Evolutionary conservation across 768 basidiomycete genomes (phyloP).

Genomic region (Gloeostereum incarnatum): DNA sequence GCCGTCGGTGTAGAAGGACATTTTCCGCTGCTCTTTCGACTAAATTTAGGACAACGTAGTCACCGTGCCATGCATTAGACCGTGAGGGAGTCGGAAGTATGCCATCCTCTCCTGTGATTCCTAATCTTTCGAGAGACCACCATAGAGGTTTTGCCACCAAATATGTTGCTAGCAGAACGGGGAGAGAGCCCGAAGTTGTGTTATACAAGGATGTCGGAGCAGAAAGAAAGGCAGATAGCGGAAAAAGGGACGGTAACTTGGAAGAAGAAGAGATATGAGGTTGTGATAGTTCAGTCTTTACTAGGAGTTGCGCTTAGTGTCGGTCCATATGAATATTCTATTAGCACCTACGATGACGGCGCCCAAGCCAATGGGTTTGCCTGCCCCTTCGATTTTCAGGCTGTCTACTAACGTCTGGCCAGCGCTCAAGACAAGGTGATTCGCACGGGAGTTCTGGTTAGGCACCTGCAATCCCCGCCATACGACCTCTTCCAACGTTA

Average conservation of each 20-base stretch:
- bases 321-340: not conserved
- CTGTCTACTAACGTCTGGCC: conserved; percentile 44
- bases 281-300: conserved; percentile 56
- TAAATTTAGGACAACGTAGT: conserved; percentile 59
- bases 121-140: conserved; percentile 82
- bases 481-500: conserved; percentile 53
- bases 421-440: conserved; percentile 54
- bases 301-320: conserved; percentile 2
- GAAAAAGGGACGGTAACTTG: conserved; percentile 24
- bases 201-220: conserved; percentile 57
- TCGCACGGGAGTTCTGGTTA: conserved; percentile 20
- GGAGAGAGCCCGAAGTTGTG: conserved; percentile 45
- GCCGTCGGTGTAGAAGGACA: conserved; percentile 33
- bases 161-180: conserved; percentile 58
- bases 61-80: conserved; percentile 53
- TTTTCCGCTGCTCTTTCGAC: conserved; percentile 60
- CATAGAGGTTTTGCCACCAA: conserved; percentile 73
- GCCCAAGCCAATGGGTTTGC: conserved; percentile 66
- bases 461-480: conserved; percentile 49
- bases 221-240: conserved; percentile 44
- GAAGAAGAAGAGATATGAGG: conserved; percentile 14
- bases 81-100: conserved; percentile 18
- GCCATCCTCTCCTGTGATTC: conserved; percentile 58
- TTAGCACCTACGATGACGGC: conserved; percentile 59
- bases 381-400: conserved; percentile 57